phyloP scores from a whole-genome alignment of 1,284 basidiomycete species.

The Tilletia setariae region DNA sequence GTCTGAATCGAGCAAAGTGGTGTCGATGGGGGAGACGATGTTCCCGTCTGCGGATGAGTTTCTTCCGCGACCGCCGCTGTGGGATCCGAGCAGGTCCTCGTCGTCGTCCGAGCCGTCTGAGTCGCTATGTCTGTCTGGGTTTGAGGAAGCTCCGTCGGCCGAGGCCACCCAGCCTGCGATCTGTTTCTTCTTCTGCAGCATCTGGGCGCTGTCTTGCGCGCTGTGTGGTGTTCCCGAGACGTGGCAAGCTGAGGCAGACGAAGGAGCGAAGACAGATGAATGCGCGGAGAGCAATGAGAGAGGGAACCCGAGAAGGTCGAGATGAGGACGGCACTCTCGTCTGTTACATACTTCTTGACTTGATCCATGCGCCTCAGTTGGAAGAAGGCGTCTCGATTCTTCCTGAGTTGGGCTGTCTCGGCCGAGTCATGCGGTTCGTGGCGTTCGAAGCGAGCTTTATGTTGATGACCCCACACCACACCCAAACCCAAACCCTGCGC shows the following conservation, averaged over 20 bases:
- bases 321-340: neutral
- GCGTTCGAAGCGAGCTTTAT: neutral
- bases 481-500: neutral
- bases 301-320: too few relatives aligned
- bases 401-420: too few relatives aligned
- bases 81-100: neutral
- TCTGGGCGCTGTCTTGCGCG: neutral
- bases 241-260: too few relatives aligned
- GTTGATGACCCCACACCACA: too few relatives aligned
- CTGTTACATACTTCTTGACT: neutral
- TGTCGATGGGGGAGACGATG: constrained; percentile 19
- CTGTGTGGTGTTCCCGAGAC: too few relatives aligned
- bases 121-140: constrained; percentile 18
- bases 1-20: constrained; percentile 21
- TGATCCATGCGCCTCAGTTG: neutral
- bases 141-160: neutral
- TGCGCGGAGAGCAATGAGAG: too few relatives aligned
- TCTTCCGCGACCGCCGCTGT: constrained; percentile 32
- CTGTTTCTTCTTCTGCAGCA: constrained; percentile 14
- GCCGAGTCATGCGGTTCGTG: too few relatives aligned
- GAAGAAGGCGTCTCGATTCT: neutral
- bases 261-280: too few relatives aligned
- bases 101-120: constrained; percentile 50
- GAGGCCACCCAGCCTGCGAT: constrained; percentile 13
- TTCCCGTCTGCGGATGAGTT: constrained; percentile 16